Conservation (phyloP, 257 asterid genomes). For the Solanum piurae region DNA sequence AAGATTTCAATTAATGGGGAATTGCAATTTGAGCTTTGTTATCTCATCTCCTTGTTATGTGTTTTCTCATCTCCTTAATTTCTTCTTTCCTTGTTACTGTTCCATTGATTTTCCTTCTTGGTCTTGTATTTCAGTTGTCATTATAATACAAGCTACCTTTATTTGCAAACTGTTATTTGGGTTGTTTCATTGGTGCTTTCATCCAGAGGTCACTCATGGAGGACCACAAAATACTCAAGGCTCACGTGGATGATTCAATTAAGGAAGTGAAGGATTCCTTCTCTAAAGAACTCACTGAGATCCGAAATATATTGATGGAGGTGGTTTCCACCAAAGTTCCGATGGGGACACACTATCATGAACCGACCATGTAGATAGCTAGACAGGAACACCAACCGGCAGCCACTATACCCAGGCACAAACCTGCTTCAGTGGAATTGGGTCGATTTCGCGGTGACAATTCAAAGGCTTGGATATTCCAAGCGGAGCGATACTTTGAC, state of each 20-base stretch:
- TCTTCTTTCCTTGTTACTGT: too few species aligned
- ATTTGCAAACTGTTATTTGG: too few species aligned
- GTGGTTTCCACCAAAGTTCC: background rate
- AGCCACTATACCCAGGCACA: background rate
- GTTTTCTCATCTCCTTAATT: too few species aligned
- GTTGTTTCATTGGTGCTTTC: background rate
- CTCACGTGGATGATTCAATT: background rate
- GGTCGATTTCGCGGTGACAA: background rate
- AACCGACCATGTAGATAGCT: background rate
- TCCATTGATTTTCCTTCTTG: too few species aligned
- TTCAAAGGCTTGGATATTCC: background rate
- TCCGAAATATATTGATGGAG: too few species aligned
- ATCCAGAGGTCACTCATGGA: background rate
- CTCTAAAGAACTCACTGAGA: background rate
- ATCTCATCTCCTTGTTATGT: too few species aligned
- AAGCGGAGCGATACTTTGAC: background rate
- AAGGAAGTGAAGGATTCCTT: background rate
- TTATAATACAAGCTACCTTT: too few species aligned
- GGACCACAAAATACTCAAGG: background rate
- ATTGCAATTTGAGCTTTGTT: too few species aligned
- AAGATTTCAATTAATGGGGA: too few species aligned
- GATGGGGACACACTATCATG: background rate
- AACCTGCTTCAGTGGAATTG: too few species aligned
- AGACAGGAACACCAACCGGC: background rate
- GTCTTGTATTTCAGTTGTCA: too few species aligned